These are phyloP conservation scores for Aureobasidium melanogenum DNA, from an alignment of 2,329 filamentous ascomycete genomes.

Conservation along the genomic window DNA sequence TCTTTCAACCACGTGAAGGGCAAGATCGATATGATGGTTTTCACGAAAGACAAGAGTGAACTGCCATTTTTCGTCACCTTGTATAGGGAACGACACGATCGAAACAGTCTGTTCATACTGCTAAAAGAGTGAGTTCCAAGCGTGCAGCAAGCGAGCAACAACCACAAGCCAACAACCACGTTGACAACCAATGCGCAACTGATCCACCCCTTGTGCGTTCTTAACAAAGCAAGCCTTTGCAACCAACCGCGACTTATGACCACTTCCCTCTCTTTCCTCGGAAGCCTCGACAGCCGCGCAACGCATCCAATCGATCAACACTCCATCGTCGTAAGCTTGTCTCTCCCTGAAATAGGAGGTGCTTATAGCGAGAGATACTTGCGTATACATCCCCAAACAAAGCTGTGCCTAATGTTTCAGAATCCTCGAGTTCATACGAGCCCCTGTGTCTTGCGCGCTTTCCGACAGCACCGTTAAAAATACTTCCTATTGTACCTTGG, in stretches of 20 bases:
- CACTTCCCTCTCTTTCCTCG: not conserved
- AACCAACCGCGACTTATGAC: not conserved
- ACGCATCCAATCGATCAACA: not conserved
- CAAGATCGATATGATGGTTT: too few relatives aligned
- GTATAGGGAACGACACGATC: too few relatives aligned
- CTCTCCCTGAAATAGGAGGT: not conserved
- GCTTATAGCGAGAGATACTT: not conserved
- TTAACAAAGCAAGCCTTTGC: not conserved
- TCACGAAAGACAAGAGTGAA: too few relatives aligned
- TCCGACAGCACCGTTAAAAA: not conserved
- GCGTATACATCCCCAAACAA: not conserved
- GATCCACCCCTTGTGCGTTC: not conserved
- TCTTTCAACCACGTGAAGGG: too few relatives aligned
- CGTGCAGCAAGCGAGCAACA: too few relatives aligned
- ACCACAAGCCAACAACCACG: not conserved
- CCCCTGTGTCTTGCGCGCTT: not conserved
- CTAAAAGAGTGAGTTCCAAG: not conserved
- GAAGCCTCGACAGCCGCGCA: not conserved
- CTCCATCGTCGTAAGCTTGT: not conserved
- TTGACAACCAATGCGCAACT: not conserved
- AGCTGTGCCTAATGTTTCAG: not conserved
- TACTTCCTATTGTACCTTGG: not conserved
- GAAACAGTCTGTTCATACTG: too few relatives aligned
- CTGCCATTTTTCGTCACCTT: too few relatives aligned
- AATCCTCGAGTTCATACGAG: not conserved